phyloP scores from a whole-genome alignment of 768 basidiomycete species.

The Asterophora parasitica region DNA sequence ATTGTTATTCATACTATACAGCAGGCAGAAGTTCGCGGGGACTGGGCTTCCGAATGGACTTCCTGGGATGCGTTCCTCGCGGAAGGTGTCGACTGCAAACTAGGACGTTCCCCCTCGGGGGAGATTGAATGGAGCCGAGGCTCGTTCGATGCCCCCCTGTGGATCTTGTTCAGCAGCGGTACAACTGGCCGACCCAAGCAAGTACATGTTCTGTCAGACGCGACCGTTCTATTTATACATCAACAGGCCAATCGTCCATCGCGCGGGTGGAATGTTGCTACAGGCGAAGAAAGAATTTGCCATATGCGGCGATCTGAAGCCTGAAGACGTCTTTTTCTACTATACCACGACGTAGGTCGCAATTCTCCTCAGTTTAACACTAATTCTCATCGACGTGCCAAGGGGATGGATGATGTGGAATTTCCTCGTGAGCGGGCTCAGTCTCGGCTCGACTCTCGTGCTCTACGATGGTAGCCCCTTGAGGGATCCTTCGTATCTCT shows the following conservation, averaged over 20 bases:
- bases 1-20: constrained; percentile 51
- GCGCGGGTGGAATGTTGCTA: constrained; percentile 73
- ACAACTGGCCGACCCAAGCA: constrained; percentile 75
- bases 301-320: constrained; percentile 60
- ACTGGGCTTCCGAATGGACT: constrained; percentile 47
- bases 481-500: constrained; percentile 58
- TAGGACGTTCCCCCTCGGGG: constrained; percentile 46
- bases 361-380: background rate
- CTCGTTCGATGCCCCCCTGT: constrained; percentile 73
- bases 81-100: constrained; percentile 37
- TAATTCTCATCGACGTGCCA: constrained; percentile 8
- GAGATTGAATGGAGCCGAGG: constrained; percentile 62
- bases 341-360: constrained; percentile 69
- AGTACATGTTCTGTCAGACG: constrained; percentile 16
- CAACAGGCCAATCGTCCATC: constrained; percentile 74
- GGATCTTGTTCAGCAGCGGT: constrained; percentile 83
- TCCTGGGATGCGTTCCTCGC: constrained; percentile 51
- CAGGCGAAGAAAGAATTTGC: constrained; percentile 68
- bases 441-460: constrained; percentile 65
- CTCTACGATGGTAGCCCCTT: constrained; percentile 81
- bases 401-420: constrained; percentile 96
- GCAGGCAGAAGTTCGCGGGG: constrained; percentile 25
- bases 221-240: constrained; percentile 9
- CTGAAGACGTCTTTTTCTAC: constrained; percentile 75
- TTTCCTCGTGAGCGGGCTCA: constrained; percentile 65